These are phyloP conservation scores for Leishmania lainsoni DNA, from an alignment of 208 protist species.

Conservation along the genomic window DNA sequence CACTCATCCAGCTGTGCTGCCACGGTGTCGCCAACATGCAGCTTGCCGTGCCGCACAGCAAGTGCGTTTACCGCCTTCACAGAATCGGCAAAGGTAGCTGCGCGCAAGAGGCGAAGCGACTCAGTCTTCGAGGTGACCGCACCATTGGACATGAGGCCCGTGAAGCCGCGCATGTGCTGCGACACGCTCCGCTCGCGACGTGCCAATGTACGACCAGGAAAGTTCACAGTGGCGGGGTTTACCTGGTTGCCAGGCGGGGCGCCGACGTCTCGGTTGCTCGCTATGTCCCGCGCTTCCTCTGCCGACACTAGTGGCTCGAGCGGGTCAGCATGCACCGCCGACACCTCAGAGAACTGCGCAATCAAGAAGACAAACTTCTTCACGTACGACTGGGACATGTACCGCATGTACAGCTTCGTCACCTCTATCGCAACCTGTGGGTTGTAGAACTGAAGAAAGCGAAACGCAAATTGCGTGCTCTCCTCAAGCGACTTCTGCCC, in stretches of 20 bases:
- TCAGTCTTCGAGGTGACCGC: slow-evolving; percentile 13
- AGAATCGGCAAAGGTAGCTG: slow-evolving; percentile 65
- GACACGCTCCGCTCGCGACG: slow-evolving; percentile 75
- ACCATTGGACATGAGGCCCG: slow-evolving; percentile 7
- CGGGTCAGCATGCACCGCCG: slow-evolving; percentile 46
- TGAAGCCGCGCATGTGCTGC: slow-evolving; percentile 64
- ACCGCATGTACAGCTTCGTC: slow-evolving; percentile 62
- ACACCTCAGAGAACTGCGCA: slow-evolving; percentile 49
- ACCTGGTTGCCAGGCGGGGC: slow-evolving; percentile 63
- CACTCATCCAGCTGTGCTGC: slow-evolving; percentile 44
- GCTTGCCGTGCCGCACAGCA: slow-evolving; percentile 45
- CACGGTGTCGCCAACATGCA: slow-evolving; percentile 40
- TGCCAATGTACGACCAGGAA: slow-evolving; percentile 49
- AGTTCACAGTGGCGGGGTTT: slow-evolving; percentile 34
- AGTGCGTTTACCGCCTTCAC: slow-evolving; percentile 52
- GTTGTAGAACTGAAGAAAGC: slow-evolving; percentile 83
- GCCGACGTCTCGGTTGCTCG: slow-evolving; percentile 66
- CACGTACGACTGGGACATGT: slow-evolving; percentile 59
- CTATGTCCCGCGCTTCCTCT: slow-evolving; percentile 55
- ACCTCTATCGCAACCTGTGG: slow-evolving; percentile 57
- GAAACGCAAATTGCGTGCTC: slow-evolving; percentile 66
- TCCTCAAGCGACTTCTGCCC: slow-evolving; percentile 66
- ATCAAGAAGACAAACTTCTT: slow-evolving; percentile 43
- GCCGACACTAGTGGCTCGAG: slow-evolving; percentile 68
- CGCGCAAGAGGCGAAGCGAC: slow-evolving; percentile 39